Conservation (phyloP, 2,329 filamentous ascomycete genomes). For the Camillea tinctor region DNA sequence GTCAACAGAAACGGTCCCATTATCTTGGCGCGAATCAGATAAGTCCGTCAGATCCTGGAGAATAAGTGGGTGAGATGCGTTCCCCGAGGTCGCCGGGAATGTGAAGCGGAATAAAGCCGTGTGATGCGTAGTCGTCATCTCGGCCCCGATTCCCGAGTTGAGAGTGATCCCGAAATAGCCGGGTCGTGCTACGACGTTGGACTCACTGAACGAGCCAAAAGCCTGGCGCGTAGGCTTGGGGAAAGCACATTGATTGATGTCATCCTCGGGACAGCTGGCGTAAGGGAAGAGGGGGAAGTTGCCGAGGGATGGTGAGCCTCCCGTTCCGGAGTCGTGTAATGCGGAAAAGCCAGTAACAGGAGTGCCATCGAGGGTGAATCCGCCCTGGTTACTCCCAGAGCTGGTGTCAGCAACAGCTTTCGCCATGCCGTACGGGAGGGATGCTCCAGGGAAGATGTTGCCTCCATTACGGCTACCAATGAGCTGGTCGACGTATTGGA, state of each 20-base stretch:
- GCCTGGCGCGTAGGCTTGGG: slow-evolving; percentile 44
- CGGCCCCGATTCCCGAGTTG: slow-evolving; percentile 55
- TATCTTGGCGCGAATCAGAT: slow-evolving; percentile 56
- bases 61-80: slow-evolving; percentile 55
- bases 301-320: slow-evolving; percentile 61
- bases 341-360: slow-evolving; percentile 55
- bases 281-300: slow-evolving; percentile 74
- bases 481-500: slow-evolving; percentile 49
- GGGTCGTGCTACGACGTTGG: slow-evolving; percentile 55
- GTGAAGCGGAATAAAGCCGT: slow-evolving; percentile 65
- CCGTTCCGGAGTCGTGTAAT: slow-evolving; percentile 60
- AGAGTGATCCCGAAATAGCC: slow-evolving; percentile 66
- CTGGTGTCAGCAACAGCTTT: slow-evolving; percentile 58
- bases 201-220: slow-evolving; percentile 46
- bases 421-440: slow-evolving; percentile 44
- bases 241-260: slow-evolving; percentile 62
- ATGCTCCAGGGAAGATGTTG: slow-evolving; percentile 46
- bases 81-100: slow-evolving; percentile 48
- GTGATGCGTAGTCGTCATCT: slow-evolving; percentile 68
- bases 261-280: slow-evolving; percentile 57
- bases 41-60: slow-evolving; percentile 66
- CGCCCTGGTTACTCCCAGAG: slow-evolving; percentile 53
- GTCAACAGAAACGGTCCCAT: slow-evolving; percentile 57
- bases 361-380: slow-evolving; percentile 52
- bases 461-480: slow-evolving; percentile 52